Conservation (phyloP, 2,329 filamentous ascomycete species). For the Cyphellophora europaea region DNA sequence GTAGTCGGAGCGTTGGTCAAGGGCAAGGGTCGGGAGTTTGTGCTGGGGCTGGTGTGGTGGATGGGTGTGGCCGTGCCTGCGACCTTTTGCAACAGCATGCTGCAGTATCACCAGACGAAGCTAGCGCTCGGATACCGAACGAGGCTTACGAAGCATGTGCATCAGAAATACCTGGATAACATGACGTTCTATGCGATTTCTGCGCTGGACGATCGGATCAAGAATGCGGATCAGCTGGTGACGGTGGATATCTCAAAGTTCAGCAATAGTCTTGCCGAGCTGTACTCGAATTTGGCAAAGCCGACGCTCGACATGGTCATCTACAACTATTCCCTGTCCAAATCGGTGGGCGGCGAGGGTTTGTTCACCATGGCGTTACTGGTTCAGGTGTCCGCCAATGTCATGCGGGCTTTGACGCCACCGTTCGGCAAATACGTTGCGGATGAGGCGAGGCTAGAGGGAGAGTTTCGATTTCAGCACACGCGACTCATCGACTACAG, state of each 20-base stretch:
- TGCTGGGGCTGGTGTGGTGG: conserved; percentile 90
- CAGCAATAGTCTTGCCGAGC: conserved; percentile 84
- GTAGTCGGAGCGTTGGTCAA: conserved; percentile 88
- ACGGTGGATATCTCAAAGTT: conserved; percentile 95
- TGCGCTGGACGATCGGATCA: conserved; percentile 91
- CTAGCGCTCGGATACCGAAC: conserved; percentile 88
- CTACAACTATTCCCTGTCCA: conserved; percentile 88
- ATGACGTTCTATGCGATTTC: conserved; percentile 97
- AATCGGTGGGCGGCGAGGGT: conserved; percentile 91
- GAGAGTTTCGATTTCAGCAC: conserved; percentile 93
- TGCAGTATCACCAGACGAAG: conserved; percentile 94
- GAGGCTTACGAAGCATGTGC: conserved; percentile 85
- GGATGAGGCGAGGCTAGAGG: conserved; percentile 87
- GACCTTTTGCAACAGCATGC: conserved; percentile 98
- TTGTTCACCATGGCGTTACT: conserved; percentile 91
- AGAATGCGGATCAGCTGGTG: conserved; percentile 95
- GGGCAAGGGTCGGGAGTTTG: conserved; percentile 81
- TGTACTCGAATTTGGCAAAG: conserved; percentile 95
- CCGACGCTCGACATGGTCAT: conserved; percentile 91
- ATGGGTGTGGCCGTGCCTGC: conserved; percentile 94
- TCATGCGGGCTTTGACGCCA: conserved; percentile 90
- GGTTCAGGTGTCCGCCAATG: conserved; percentile 82
- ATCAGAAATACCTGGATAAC: conserved; percentile 91
- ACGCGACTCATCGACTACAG: conserved; percentile 90
- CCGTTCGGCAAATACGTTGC: conserved; percentile 97